Evolutionary conservation across 768 basidiomycete genomes (phyloP).

Genomic region (Mycena alexandri): DNA sequence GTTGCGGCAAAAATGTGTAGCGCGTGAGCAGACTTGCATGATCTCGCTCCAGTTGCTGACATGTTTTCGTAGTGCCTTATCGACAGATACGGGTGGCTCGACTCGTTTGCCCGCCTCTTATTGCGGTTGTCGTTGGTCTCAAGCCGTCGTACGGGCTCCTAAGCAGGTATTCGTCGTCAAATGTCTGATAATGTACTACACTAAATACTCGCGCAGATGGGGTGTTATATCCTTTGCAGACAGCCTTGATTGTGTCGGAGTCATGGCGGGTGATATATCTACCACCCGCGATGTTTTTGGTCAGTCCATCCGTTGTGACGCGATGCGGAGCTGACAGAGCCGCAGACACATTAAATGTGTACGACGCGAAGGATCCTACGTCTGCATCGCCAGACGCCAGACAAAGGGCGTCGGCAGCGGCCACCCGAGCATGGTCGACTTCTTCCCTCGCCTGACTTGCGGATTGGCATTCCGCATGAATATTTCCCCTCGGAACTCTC

Average conservation of each 20-base stretch:
- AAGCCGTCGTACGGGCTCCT: constrained; percentile 96
- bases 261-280: constrained; percentile 71
- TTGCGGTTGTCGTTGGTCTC: constrained; percentile 89
- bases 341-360: constrained; percentile 61
- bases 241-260: constrained; percentile 93
- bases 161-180: constrained; percentile 68
- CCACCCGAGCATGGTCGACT: constrained; percentile 18
- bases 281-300: constrained; percentile 71
- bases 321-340: neutral
- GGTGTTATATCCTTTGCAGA: constrained; percentile 96
- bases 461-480: constrained; percentile 86
- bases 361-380: constrained; percentile 84
- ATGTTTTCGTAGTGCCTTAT: constrained; percentile 73
- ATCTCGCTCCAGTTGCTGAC: neutral
- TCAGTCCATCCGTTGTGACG: constrained; percentile 50
- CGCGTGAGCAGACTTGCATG: constrained; percentile 67
- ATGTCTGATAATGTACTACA: constrained; percentile 8
- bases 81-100: constrained; percentile 97
- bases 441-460: constrained; percentile 61
- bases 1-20: constrained; percentile 88
- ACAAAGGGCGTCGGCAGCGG: constrained; percentile 35
- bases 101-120: constrained; percentile 94
- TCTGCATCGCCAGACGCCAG: constrained; percentile 62
- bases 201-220: constrained; percentile 63
- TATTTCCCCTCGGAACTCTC: constrained; percentile 84